Conservation (phyloP, 192 early-diverging fungal genomes). For the Podila epigama region DNA sequence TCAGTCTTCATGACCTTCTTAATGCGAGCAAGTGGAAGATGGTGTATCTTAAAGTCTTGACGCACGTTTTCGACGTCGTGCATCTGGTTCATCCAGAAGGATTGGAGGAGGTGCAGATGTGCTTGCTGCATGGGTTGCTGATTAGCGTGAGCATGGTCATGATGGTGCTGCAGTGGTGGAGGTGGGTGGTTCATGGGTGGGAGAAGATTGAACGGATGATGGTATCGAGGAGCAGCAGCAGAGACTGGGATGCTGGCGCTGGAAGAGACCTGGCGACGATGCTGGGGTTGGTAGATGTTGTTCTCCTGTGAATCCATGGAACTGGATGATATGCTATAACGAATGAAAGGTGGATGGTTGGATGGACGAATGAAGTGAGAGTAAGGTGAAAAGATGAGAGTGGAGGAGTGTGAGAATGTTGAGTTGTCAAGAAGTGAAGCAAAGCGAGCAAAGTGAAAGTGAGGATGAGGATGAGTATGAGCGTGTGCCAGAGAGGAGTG, state of each 20-base stretch:
- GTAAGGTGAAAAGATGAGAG: neutral
- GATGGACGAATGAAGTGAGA: too few species aligned
- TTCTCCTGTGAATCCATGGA: slow-evolving; percentile 25
- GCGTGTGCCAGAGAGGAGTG: too few species aligned
- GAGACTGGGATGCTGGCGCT: neutral
- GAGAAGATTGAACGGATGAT: slow-evolving; percentile 17
- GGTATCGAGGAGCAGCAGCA: neutral
- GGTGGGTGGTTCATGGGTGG: slow-evolving; percentile 48
- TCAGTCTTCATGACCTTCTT: slow-evolving; percentile 99
- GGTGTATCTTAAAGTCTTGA: slow-evolving; percentile 91
- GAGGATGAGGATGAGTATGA: too few species aligned
- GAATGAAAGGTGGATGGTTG: neutral
- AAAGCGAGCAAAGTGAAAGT: too few species aligned
- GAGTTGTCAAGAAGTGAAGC: neutral
- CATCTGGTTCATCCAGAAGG: slow-evolving; percentile 79
- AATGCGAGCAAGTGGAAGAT: slow-evolving; percentile 91
- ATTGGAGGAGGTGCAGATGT: slow-evolving; percentile 48
- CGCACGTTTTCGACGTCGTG: slow-evolving; percentile 66
- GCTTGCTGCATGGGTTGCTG: slow-evolving; percentile 49
- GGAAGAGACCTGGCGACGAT: slow-evolving; percentile 14
- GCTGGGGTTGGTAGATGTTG: slow-evolving; percentile 7
- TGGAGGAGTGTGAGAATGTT: slow-evolving; percentile 1
- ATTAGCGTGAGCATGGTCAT: slow-evolving; percentile 32
- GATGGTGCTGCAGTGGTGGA: slow-evolving; percentile 36
- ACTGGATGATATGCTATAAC: neutral